Conservation (phyloP, 139 green algal genomes). For the Chlorella sorokiniana region DNA sequence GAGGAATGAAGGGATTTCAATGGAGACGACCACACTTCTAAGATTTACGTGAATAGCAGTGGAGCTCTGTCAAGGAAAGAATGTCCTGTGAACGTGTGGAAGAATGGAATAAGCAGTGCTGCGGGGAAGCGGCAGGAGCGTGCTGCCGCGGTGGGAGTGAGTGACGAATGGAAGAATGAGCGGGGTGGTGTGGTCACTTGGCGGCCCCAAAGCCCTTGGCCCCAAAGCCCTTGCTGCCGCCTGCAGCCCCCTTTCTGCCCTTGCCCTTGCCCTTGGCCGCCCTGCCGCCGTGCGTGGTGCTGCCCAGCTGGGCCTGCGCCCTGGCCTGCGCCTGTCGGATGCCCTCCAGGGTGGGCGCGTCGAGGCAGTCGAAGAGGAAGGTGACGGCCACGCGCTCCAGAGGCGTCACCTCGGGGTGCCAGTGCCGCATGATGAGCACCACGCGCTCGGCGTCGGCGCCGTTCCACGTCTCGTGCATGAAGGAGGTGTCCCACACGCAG, state of each 20-base stretch:
- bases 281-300: not conserved
- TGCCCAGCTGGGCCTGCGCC: not conserved
- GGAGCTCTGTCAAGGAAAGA: too few relatives aligned
- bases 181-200: too few relatives aligned
- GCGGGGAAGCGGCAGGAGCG: too few relatives aligned
- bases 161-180: too few relatives aligned
- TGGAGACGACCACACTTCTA: too few relatives aligned
- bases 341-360: constrained; percentile 8
- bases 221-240: constrained; percentile 18
- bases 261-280: not conserved
- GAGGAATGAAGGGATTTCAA: too few relatives aligned
- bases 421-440: constrained; percentile 64
- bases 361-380: constrained; percentile 57
- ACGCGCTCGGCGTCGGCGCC: constrained; percentile 39
- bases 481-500: constrained; percentile 47
- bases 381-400: constrained; percentile 43
- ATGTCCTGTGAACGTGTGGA: too few relatives aligned
- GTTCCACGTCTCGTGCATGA: constrained; percentile 60
- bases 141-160: too few relatives aligned
- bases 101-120: too few relatives aligned
- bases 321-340: constrained; percentile 16
- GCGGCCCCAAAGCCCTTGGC: too few relatives aligned
- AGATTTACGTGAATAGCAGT: too few relatives aligned
- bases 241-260: constrained; percentile 3
- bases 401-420: constrained; percentile 50